Evolutionary conservation across 1,139 yeast genomes (phyloP), one percentile per base, ranked within the genome.

Genomic region (Arxiozyma slooffiae): DNA sequence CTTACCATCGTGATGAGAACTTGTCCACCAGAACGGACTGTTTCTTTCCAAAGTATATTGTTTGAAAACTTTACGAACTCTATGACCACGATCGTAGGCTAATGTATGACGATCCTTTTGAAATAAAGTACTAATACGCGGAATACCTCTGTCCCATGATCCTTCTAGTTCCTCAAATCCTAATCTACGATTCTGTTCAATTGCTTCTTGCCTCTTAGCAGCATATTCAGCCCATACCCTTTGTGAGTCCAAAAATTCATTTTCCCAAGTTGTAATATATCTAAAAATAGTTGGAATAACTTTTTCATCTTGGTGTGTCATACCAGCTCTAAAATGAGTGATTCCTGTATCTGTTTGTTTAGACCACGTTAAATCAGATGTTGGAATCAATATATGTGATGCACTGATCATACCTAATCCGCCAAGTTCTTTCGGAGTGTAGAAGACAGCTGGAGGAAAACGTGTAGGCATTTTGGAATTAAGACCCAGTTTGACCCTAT

Each of bases 211-310:
- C 48, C 97, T 77, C 63, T 88, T 89, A 56, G 85, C 79, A 0
- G 96, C 94, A 70, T 90, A 94, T 58, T 92, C 98, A 0, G 96
- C 90, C 99, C 99, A 94, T 1, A 92, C 98, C 55, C 97, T 75
- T 68, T 88, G 96, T 1, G 97, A 90, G 61, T 94, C 98, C 48
- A 81, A 66, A 62, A 92, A 89, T 63, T 94, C 99, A 58, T 94
- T 85, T 63, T 92, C 98, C 99, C 99, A 94, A 0, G 96, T 81
- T 0, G 96, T 82, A 40, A 94, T 80, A 64, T 94, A 94, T 56
- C 97, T 74, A 74, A 89, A 92, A 26, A 94, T 79, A 0, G 97
- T 92, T 7, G 99, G 99, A 52, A 94, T 90, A 61, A 85, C 71
- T 59, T 85, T 82, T 50, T 84, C 92, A 55, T 78, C 81, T 51